Percentiles rank a stretch among this genome's conserved stretches.
Conservation (phyloP, 2,329 filamentous ascomycete species). For the Berkeleyomyces basicola region DNA sequence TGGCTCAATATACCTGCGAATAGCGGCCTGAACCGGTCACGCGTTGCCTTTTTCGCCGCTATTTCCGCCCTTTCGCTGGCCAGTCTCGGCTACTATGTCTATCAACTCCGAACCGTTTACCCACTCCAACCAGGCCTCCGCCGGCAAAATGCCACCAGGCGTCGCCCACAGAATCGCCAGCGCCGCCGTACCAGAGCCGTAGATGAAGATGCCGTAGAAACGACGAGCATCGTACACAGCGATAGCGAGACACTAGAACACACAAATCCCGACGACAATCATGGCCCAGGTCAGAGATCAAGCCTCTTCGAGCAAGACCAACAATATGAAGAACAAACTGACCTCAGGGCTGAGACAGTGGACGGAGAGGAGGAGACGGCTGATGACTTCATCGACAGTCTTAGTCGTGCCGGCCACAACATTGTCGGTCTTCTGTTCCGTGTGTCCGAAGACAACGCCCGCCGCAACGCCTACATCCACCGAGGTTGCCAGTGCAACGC, state of each 20-base stretch:
- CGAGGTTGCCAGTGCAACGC: slow-evolving; percentile 83
- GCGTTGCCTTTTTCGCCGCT: slow-evolving; percentile 35
- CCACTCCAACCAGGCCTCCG: slow-evolving; percentile 28
- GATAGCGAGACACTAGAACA: not conserved
- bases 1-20: slow-evolving; percentile 32
- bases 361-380: not conserved
- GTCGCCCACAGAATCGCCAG: slow-evolving; percentile 22
- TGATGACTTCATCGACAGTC: slow-evolving; percentile 28
- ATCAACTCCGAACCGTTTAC: slow-evolving; percentile 16
- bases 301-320: not conserved
- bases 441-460: slow-evolving; percentile 84
- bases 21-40: slow-evolving; percentile 38
- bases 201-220: slow-evolving; percentile 4
- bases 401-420: slow-evolving; percentile 50
- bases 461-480: slow-evolving; percentile 77
- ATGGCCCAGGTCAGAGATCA: slow-evolving; percentile 18
- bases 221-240: not conserved
- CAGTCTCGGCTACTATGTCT: slow-evolving; percentile 35
- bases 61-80: slow-evolving; percentile 39
- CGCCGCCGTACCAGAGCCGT: not conserved
- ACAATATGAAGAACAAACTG: too few species aligned
- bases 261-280: slow-evolving; percentile 19
- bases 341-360: too few species aligned
- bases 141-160: slow-evolving; percentile 51
- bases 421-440: slow-evolving; percentile 75